Evolutionary conservation across 2,329 filamentous ascomycete genomes (phyloP).

Genomic region (Blastomyces emzantsi): DNA sequence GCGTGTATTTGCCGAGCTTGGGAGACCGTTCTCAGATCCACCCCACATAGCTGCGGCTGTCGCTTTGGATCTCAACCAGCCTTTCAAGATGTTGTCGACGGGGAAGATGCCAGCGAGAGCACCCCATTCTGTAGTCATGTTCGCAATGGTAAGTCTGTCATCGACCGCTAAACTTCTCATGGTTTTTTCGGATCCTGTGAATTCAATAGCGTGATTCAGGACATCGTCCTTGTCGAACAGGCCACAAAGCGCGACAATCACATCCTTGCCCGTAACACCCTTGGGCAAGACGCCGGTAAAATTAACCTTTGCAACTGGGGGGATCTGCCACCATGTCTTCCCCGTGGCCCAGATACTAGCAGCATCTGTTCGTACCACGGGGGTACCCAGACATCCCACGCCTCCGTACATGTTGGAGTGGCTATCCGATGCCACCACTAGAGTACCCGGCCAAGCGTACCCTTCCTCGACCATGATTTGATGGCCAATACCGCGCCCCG

Average conservation of each 20-base stretch:
- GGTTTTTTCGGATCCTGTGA: slow-evolving; percentile 70
- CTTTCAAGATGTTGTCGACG: slow-evolving; percentile 60
- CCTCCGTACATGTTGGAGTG: slow-evolving; percentile 82
- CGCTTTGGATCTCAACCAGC: slow-evolving; percentile 70
- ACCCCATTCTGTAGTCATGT: slow-evolving; percentile 79
- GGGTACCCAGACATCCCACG: slow-evolving; percentile 65
- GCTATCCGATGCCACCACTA: slow-evolving; percentile 61
- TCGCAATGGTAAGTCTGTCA: slow-evolving; percentile 57
- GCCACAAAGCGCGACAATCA: slow-evolving; percentile 81
- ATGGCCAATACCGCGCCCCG: slow-evolving; percentile 76
- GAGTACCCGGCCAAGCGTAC: slow-evolving; percentile 74
- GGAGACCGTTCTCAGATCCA: slow-evolving; percentile 28
- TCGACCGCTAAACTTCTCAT: slow-evolving; percentile 64
- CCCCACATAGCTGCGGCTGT: slow-evolving; percentile 54
- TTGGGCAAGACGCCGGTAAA: slow-evolving; percentile 64
- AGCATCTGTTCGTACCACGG: slow-evolving; percentile 80
- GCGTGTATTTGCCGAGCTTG: slow-evolving; percentile 27
- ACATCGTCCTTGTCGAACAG: slow-evolving; percentile 83
- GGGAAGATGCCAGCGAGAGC: slow-evolving; percentile 69
- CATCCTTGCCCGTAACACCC: slow-evolving; percentile 87
- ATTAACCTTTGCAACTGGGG: slow-evolving; percentile 70
- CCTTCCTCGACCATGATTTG: slow-evolving; percentile 75
- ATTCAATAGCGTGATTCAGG: slow-evolving; percentile 84
- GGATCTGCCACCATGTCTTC: slow-evolving; percentile 80
- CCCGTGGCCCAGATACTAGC: slow-evolving; percentile 78